phyloP scores from a whole-genome alignment of 2,329 filamentous ascomycete genomes.

The Pyrenophora teres region DNA sequence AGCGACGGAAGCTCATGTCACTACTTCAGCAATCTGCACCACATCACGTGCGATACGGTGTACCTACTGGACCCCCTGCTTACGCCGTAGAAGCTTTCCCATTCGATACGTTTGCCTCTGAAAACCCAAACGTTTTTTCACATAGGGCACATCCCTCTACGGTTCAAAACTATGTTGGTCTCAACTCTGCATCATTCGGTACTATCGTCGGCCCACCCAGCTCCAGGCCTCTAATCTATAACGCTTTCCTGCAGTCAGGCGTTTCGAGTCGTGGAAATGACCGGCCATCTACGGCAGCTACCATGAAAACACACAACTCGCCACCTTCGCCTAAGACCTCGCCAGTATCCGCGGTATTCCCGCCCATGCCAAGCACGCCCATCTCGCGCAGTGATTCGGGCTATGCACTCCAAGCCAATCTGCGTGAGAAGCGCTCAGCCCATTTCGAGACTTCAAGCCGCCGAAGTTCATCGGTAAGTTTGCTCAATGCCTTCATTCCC shows the following conservation, averaged over 20 bases:
- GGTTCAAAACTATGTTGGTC: slow-evolving; percentile 81
- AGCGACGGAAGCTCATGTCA: slow-evolving; percentile 85
- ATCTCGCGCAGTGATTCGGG: slow-evolving; percentile 91
- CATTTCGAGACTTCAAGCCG: slow-evolving; percentile 84
- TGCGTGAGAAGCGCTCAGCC: slow-evolving; percentile 92
- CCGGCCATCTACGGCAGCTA: slow-evolving; percentile 64
- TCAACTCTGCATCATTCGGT: slow-evolving; percentile 88
- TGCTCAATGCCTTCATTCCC: slow-evolving; percentile 11
- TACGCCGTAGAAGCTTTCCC: slow-evolving; percentile 94
- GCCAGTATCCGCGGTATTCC: slow-evolving; percentile 78
- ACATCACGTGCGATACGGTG: slow-evolving; percentile 83
- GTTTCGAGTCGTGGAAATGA: slow-evolving; percentile 67
- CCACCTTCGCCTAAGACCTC: slow-evolving; percentile 68
- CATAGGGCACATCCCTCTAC: slow-evolving; percentile 71
- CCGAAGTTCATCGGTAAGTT: slow-evolving; percentile 76
- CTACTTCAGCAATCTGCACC: slow-evolving; percentile 88
- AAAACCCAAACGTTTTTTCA: slow-evolving; percentile 80
- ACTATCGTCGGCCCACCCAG: slow-evolving; percentile 61
- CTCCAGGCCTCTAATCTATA: slow-evolving; percentile 75
- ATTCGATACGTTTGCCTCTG: slow-evolving; percentile 85
- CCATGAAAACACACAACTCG: slow-evolving; percentile 50
- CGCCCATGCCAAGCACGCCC: slow-evolving; percentile 73
- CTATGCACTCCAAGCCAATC: slow-evolving; percentile 80
- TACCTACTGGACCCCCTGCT: slow-evolving; percentile 83
- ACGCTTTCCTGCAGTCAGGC: slow-evolving; percentile 82